phyloP scores from a whole-genome alignment of 2,329 filamentous ascomycete species.

The Penicillium sclerotiorum region DNA sequence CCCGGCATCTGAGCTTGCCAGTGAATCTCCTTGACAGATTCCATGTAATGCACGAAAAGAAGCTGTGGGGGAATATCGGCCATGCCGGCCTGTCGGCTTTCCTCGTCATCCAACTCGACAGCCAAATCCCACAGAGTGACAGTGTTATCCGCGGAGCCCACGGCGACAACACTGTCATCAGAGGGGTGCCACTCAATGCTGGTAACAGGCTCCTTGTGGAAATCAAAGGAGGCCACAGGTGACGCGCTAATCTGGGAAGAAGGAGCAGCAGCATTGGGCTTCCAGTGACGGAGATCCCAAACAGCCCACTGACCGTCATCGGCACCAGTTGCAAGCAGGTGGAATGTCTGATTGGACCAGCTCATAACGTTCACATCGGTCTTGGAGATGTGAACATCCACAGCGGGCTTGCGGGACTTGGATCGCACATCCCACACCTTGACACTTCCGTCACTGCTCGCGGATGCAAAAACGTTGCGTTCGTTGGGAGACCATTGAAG shows the following conservation, averaged over 20 bases:
- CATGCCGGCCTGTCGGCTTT: conserved; percentile 84
- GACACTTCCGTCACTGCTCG: conserved; percentile 89
- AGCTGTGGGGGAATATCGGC: conserved; percentile 92
- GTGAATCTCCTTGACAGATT: conserved; percentile 91
- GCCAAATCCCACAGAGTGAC: conserved; percentile 96
- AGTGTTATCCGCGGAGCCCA: conserved; percentile 90
- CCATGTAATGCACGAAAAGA: conserved; percentile 95
- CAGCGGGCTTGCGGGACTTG: conserved; percentile 84
- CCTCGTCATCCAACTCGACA: conserved; percentile 95
- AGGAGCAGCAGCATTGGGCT: conserved; percentile 60
- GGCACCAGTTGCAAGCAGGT: conserved; percentile 87
- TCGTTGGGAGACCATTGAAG: conserved; percentile 96
- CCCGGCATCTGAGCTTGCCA: conserved; percentile 98
- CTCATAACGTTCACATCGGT: conserved; percentile 95
- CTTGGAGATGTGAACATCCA: conserved; percentile 80
- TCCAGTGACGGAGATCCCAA: conserved; percentile 97
- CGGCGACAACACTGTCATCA: conserved; percentile 92
- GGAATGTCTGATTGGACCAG: conserved; percentile 86
- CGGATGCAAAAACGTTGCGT: conserved; percentile 90
- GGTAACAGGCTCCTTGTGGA: conserved; percentile 96
- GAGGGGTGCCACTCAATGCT: conserved; percentile 96
- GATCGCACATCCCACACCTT: conserved; percentile 94
- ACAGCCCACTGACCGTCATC: conserved; percentile 94
- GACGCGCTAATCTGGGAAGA: conserved; percentile 60
- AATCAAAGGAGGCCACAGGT: conserved; percentile 89